Evolutionary conservation across 345 rosid genomes (phyloP), one percentile per base, ranked within the genome.

Genomic region (Corchorus olitorius): DNA sequence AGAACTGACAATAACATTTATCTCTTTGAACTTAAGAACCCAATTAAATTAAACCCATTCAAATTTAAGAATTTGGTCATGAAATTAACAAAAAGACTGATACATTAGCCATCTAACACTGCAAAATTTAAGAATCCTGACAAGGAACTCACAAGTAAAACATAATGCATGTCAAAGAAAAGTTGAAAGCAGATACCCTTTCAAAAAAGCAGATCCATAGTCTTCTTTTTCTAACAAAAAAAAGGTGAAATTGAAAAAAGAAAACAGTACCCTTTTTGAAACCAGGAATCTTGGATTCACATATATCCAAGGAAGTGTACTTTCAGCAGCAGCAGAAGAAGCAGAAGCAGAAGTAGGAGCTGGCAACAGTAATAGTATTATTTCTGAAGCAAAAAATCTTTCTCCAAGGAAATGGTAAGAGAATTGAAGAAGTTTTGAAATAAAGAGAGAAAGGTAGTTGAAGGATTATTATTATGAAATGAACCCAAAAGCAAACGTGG

Each of bases 251-350:
- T 66, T 66, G 37, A 68, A 4, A 16, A 4, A 14, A 5, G 27
- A 69, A 6, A 69, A 15, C 17, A 53, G n/a, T 16, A 48, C 56
- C 55, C 55, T 4, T 68, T 49, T 68, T 2, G 19, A 50, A 52
- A 70, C 60, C 45, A 34, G 45, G 59, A 69, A 50, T 67, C 43
- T 69, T 66, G 60, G 73, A 69, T 53, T 52, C 61, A 52, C 58
- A 6, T 5, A 8, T 49, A 69, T 49, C 73, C 43, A 69, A 49
- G 60, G 4, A 35, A 50, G 39, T 69, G 62, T 70, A n/a, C 49
- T 53, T 70, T 53, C 74, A 37, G 61, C 60, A 27, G 65, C 43
- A 62, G 60, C 14, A 16, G 56, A 12, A 39, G 41, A 39, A 5
- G 3, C 4, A 39, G 43, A 39, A 6, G 43, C 43, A 39, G 43